Base-by-base conservation (phyloP, 1,139 yeast genomes). In the Geotrichum restrictum region DNA sequence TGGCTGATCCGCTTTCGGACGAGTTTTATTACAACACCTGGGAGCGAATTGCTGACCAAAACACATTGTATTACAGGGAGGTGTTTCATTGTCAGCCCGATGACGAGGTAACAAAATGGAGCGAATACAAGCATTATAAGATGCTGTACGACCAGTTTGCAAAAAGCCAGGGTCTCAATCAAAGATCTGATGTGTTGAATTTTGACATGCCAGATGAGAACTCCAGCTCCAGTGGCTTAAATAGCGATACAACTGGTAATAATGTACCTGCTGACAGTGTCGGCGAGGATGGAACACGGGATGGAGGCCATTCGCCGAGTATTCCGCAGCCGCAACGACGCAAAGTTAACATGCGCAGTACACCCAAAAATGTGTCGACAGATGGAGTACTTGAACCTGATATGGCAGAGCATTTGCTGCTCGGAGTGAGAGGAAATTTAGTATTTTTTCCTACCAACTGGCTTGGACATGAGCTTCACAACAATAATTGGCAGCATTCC, bases 41-140 rank as follows among this genome's bases (percentile, higher is more conserved):
- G 97, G 80, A 77, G 63, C 84, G 86, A 10, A 82, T 81, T 64
- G 98, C 98, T 0, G 74, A 85, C 55, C 77, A 91, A 61, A 94
- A 94, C 64, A 89, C 98, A 0, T 77, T 80, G 56, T 73, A 93
- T 6, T 94, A 79, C 71, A 76, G 97, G 56, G 76, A 85, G 69
- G 88, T 93, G 2, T 94, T 94, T 76, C 93, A 91, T 59, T 82
- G 89, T 59, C 98, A 93, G 66, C 99, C 99, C 0, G 98, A 94
- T 68, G 88, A 93, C 65, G 75, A 79, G 14, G 98, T 93, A 13
- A 75, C 77, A 21, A 79, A 93, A 0, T 94, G 99, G 99, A 79
- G 80, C 55, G 96, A 88, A 48, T 94, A 89, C 67, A 89, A 88
- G 65, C 82, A 78, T 37, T 87, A 76, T 66, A 77, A 60, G 41